These are phyloP conservation scores for Syncephalis plumigaleata DNA, from an alignment of 371 early-diverging fungal genomes.

Conservation along the genomic window DNA sequence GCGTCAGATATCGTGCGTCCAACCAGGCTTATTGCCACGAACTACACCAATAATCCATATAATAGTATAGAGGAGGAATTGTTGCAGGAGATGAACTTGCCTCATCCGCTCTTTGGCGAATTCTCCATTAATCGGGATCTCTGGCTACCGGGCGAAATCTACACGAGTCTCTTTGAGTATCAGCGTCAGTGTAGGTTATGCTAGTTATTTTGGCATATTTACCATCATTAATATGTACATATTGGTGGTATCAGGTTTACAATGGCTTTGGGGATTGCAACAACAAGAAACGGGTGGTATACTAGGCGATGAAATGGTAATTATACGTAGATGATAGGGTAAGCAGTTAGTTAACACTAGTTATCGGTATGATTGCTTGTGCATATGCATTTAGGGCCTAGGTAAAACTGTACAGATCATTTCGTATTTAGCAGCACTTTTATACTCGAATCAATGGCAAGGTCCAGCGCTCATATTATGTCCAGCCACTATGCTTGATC, in stretches of 20 bases:
- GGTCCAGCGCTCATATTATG: constrained; percentile 71
- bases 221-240: not conserved
- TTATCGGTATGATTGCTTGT: too few species aligned
- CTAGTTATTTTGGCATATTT: not conserved
- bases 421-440: constrained; percentile 56
- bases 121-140: constrained; percentile 31
- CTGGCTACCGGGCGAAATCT: constrained; percentile 69
- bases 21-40: too few species aligned
- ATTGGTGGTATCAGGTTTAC: constrained; percentile 23
- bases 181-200: constrained; percentile 51
- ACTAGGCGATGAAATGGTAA: constrained; percentile 93
- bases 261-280: constrained; percentile 90
- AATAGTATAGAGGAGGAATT: not conserved
- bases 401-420: constrained; percentile 96
- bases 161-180: constrained; percentile 77
- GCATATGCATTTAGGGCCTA: constrained; percentile 41
- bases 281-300: constrained; percentile 83
- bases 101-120: constrained; percentile 43
- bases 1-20: too few species aligned
- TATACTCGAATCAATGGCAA: constrained; percentile 30
- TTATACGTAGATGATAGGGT: constrained; percentile 5
- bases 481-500: constrained; percentile 89
- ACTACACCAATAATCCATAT: too few species aligned
- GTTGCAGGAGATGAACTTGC: constrained; percentile 2
- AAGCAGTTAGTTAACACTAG: too few species aligned